Evolutionary conservation across 257 asterid species (phyloP), one percentile per base, ranked within the genome.

Genomic region (Scutellaria minor): DNA sequence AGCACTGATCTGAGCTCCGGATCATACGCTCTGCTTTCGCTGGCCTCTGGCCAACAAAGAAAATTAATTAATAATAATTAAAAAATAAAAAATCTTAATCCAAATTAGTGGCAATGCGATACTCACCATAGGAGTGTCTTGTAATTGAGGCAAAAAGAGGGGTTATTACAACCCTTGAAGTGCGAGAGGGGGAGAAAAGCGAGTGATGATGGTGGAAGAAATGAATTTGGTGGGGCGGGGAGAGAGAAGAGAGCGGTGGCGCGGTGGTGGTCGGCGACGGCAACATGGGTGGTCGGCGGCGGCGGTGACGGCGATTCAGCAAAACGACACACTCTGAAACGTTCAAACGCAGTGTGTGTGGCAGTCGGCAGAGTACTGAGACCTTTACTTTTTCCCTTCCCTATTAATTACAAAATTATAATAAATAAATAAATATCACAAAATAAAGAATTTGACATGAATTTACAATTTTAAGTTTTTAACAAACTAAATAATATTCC

Each of bases 1-100:
- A 93, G 96, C 72, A 93, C 98, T 11, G 82, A 70, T 14, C 90
- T 82, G 71, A 93, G 97, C 82, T 93, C 96, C 18, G 84, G 92
- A 76, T 90, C 97, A 66, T 59, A 78, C n/a, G 22, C 81, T 42
- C 72, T 75, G 70, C 80, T 78, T 39, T 44, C 79, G 12, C 78
- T 71, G 63, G 68, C 70, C 77, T 81, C 95, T 87, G 81, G 74
- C 20, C 55, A 71, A 46, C 15, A 59, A 48, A 48, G 39, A 39
- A 27, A 39, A 37, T 5, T 69, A 15, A 68, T 7, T 70, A 51
- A 57, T 50, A 62, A 51, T 6, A 24, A 55, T n/a, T 9, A 13
- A 61, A 18, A 12, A 68, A 51, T 6, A 24, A 6, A 7, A 31
- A 37, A 24, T n/a, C 56, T 10, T 27, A 51, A 35, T 47, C 20